Evolutionary conservation across 495 filamentous ascomycete species (phyloP).

Genomic region (Aspergillus cavernicola): DNA sequence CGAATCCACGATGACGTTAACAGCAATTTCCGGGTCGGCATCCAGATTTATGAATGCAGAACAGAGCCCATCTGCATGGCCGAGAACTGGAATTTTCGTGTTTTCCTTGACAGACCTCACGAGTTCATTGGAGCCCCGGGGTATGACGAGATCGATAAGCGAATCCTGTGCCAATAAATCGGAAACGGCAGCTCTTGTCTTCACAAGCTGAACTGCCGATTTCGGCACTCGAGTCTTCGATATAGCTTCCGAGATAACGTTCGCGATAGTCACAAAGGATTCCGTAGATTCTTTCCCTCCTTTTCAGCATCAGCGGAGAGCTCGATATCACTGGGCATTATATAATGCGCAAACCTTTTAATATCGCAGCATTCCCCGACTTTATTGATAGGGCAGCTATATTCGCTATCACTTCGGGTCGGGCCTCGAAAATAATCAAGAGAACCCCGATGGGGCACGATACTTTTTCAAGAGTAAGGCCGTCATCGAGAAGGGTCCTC

Average conservation of each 20-base stretch:
- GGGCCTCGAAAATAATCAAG: conserved; percentile 95
- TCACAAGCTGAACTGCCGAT: conserved; percentile 85
- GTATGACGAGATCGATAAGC: conserved; percentile 92
- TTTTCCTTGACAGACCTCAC: conserved; percentile 85
- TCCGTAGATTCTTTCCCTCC: conserved; percentile 93
- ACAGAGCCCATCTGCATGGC: conserved; percentile 94
- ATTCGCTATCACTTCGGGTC: conserved; percentile 98
- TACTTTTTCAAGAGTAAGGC: conserved; percentile 75
- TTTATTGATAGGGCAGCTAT: conserved; percentile 97
- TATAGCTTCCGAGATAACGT: conserved; percentile 77
- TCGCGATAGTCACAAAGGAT: conserved; percentile 86
- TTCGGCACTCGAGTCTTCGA: conserved; percentile 74
- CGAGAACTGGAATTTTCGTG: conserved; percentile 92
- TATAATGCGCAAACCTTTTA: conserved; percentile 64
- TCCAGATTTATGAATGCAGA: conserved; percentile 81
- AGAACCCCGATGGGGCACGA: conserved; percentile 94
- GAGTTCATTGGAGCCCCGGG: conserved; percentile 87
- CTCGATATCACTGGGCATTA: not conserved
- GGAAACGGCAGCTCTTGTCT: conserved; percentile 81
- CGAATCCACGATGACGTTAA: conserved; percentile 80
- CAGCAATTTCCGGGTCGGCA: conserved; percentile 66
- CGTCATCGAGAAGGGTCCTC: conserved; percentile 84
- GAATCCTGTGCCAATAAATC: conserved; percentile 78
- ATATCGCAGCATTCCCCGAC: conserved; percentile 93
- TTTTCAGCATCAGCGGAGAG: conserved; percentile 23